Conservation (phyloP, 352 stramenopile genomes). For the Plasmopara halstedii region DNA sequence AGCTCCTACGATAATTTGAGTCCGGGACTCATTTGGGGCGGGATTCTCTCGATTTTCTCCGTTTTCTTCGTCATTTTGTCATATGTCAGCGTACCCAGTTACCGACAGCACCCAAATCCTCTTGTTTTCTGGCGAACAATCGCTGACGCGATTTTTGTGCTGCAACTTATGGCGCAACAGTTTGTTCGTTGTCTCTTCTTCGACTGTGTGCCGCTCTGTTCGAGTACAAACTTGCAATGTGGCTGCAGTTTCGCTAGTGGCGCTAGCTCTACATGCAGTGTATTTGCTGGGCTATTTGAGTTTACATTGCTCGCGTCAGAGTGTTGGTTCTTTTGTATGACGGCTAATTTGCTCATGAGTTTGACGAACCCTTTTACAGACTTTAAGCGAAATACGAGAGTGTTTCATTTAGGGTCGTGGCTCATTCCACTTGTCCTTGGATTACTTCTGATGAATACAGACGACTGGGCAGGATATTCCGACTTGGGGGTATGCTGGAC, state of each 20-base stretch:
- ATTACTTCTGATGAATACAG: constrained; percentile 57
- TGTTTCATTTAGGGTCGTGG: constrained; percentile 86
- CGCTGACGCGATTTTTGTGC: constrained; percentile 74
- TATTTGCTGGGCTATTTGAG: constrained; percentile 78
- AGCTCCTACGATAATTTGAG: constrained; percentile 71
- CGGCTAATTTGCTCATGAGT: constrained; percentile 79
- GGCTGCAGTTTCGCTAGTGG: constrained; percentile 46
- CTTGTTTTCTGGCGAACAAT: constrained; percentile 87
- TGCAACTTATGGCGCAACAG: constrained; percentile 74
- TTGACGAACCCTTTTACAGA: constrained; percentile 88
- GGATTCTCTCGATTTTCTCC: constrained; percentile 74
- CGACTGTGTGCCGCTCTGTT: constrained; percentile 75
- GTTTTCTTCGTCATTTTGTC: constrained; percentile 83
- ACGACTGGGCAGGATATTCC: constrained; percentile 80
- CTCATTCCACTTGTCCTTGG: constrained; percentile 48
- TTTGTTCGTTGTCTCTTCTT: constrained; percentile 77
- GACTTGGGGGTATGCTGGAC: constrained; percentile 84
- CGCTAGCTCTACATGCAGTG: constrained; percentile 49
- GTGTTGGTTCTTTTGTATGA: constrained; percentile 89
- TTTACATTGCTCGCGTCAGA: constrained; percentile 80
- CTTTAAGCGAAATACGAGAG: constrained; percentile 78
- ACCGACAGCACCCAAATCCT: constrained; percentile 81
- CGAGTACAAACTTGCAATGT: constrained; percentile 56
- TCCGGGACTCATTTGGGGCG: constrained; percentile 77
- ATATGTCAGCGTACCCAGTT: constrained; percentile 71